A percentile compares a stretch with the other conserved stretches of the same genome.
These are phyloP conservation scores for Hypholoma sublateritium DNA, from an alignment of 768 basidiomycete species.

Conservation along the genomic window DNA sequence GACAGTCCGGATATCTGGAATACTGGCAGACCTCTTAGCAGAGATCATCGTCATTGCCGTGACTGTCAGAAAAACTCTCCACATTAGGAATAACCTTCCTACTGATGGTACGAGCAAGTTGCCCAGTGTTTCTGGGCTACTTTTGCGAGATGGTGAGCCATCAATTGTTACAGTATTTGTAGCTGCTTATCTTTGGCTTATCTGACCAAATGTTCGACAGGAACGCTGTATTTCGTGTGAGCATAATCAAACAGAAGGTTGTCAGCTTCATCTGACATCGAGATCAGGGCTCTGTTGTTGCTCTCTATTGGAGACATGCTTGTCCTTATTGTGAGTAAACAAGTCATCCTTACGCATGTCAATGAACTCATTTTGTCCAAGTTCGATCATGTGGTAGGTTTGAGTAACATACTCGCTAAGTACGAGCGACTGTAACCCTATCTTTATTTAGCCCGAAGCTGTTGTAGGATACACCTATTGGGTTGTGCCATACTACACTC, in stretches of 20 bases:
- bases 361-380: background rate
- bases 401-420: background rate
- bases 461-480: slow-evolving; percentile 32
- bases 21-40: slow-evolving; percentile 27
- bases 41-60: slow-evolving; percentile 29
- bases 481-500: slow-evolving; percentile 34
- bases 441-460: slow-evolving; percentile 20
- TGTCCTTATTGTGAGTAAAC: slow-evolving; percentile 26
- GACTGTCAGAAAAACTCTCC: slow-evolving; percentile 25
- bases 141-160: slow-evolving; percentile 24
- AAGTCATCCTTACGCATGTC: slow-evolving; percentile 14
- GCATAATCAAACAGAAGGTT: slow-evolving; percentile 1
- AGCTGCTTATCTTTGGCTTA: background rate
- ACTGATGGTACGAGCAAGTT: slow-evolving; percentile 17
- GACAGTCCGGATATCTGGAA: slow-evolving; percentile 27
- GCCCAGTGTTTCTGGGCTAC: slow-evolving; percentile 21
- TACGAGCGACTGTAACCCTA: background rate
- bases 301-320: slow-evolving; percentile 33
- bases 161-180: background rate
- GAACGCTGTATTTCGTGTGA: slow-evolving; percentile 27
- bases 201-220: background rate
- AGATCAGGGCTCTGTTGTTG: slow-evolving; percentile 23
- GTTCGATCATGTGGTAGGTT: slow-evolving; percentile 18
- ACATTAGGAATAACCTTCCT: slow-evolving; percentile 20
- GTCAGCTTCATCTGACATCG: background rate